phyloP scores from a whole-genome alignment of 2,329 filamentous ascomycete species.

The Fusarium sarcochroum region DNA sequence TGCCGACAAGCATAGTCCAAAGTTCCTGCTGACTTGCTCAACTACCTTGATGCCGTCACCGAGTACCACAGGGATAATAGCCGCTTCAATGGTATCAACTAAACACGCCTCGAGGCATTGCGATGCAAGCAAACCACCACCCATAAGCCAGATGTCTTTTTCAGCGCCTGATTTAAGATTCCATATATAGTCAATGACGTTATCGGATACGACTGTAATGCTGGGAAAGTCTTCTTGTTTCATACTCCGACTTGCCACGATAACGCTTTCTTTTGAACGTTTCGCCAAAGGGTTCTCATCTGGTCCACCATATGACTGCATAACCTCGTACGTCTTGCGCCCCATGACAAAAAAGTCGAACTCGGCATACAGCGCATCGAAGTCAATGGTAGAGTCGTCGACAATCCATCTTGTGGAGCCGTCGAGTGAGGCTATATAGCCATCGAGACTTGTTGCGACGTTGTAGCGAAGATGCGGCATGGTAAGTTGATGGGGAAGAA shows the following conservation, averaged over 20 bases:
- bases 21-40: background rate
- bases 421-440: conserved; percentile 53
- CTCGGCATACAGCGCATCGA: conserved; percentile 49
- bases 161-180: conserved; percentile 39
- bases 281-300: conserved; percentile 43
- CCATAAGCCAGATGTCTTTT: conserved; percentile 56
- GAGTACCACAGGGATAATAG: conserved; percentile 45
- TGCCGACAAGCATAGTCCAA: conserved; percentile 19
- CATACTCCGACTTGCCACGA: conserved; percentile 49
- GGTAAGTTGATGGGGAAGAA: background rate
- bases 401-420: conserved; percentile 52
- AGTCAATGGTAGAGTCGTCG: conserved; percentile 52
- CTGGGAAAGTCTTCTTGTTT: conserved; percentile 34
- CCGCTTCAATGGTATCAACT: conserved; percentile 51
- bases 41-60: conserved; percentile 46
- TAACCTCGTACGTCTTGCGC: conserved; percentile 53
- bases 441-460: conserved; percentile 53
- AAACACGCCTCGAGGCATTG: conserved; percentile 49
- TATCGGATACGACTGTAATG: conserved; percentile 46
- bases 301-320: conserved; percentile 31
- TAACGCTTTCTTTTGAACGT: conserved; percentile 39
- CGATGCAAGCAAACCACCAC: conserved; percentile 50
- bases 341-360: conserved; percentile 56
- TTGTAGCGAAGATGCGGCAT: conserved; percentile 52
- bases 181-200: conserved; percentile 38